Evolutionary conservation across 2,329 filamentous ascomycete species (phyloP).

Genomic region (Talaromyces atroroseus): DNA sequence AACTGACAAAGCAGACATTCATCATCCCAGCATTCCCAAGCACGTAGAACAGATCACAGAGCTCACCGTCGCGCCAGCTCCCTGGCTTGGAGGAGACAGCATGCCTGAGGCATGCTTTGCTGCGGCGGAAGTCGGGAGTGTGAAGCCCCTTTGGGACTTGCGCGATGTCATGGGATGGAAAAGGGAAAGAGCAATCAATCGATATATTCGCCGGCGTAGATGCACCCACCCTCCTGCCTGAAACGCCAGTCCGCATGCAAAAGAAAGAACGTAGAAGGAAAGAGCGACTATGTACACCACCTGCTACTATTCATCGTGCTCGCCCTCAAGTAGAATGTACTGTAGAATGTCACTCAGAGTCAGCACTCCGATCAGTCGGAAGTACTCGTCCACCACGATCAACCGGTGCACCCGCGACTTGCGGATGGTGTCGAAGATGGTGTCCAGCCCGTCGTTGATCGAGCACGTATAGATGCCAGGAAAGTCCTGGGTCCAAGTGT

Average conservation of each 20-base stretch:
- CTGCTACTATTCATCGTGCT: conserved; percentile 51
- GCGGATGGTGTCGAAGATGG: conserved; percentile 93
- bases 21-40: no score
- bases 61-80: no score
- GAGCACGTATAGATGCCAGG: conserved; percentile 96
- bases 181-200: neutral
- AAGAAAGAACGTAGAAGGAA: conserved; percentile 2
- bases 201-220: neutral
- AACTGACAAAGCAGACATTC: neutral
- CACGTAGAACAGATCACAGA: no score
- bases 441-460: conserved; percentile 83
- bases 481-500: conserved; percentile 59
- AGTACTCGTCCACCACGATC: conserved; percentile 86
- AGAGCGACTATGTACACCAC: conserved; percentile 3
- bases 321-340: conserved; percentile 80
- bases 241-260: conserved; percentile 34
- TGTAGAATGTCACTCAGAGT: conserved; percentile 95
- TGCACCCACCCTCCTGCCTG: conserved; percentile 5
- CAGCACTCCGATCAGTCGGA: conserved; percentile 78
- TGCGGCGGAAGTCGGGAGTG: no score
- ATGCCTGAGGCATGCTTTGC: neutral
- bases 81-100: no score
- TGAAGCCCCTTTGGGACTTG: no score
- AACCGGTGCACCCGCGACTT: conserved; percentile 91
- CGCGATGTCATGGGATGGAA: neutral